These are phyloP conservation scores for Hydnomerulius pinastri DNA, from an alignment of 768 basidiomycete species.

Conservation along the genomic window DNA sequence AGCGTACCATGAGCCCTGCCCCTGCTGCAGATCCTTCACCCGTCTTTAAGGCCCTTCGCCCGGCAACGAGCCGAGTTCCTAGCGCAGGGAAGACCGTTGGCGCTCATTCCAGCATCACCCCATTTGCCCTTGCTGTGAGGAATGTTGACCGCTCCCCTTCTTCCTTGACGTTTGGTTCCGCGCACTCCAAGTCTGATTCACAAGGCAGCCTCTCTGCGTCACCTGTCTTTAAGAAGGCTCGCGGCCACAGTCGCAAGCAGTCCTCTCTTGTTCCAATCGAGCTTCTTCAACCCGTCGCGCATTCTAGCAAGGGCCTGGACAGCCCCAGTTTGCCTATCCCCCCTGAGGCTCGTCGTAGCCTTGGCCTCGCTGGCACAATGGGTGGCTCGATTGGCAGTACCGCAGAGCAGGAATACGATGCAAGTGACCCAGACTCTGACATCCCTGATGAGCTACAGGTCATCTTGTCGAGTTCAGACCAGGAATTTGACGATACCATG, in stretches of 20 bases:
- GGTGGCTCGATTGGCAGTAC: slow-evolving; percentile 58
- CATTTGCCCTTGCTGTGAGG: slow-evolving; percentile 22
- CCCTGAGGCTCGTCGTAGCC: slow-evolving; percentile 52
- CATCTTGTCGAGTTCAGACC: slow-evolving; percentile 50
- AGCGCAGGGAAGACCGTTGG: slow-evolving; percentile 19
- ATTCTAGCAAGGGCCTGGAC: slow-evolving; percentile 7
- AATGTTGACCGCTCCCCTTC: slow-evolving; percentile 33
- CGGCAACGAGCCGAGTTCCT: slow-evolving; percentile 39
- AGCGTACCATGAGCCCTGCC: slow-evolving; percentile 56
- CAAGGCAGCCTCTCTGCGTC: slow-evolving; percentile 22
- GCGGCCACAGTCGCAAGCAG: slow-evolving; percentile 21
- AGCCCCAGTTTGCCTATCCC: slow-evolving; percentile 41
- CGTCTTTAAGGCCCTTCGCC: slow-evolving; percentile 60
- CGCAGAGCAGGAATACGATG: slow-evolving; percentile 46
- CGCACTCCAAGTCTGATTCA: slow-evolving; percentile 32
- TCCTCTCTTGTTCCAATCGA: slow-evolving; percentile 26
- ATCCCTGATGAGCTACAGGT: slow-evolving; percentile 77
- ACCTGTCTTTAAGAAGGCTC: slow-evolving; percentile 38
- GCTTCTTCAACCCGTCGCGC: slow-evolving; percentile 2
- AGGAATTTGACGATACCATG: slow-evolving; percentile 44
- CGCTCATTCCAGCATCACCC: slow-evolving; percentile 25
- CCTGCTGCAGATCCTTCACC: slow-evolving; percentile 59
- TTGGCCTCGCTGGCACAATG: slow-evolving; percentile 69
- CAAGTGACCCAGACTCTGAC: slow-evolving; percentile 71
- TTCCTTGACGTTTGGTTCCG: slow-evolving; percentile 38